phyloP scores from a whole-genome alignment of 371 early-diverging fungal genomes.

The Thermomucor indicae-seudaticae region DNA sequence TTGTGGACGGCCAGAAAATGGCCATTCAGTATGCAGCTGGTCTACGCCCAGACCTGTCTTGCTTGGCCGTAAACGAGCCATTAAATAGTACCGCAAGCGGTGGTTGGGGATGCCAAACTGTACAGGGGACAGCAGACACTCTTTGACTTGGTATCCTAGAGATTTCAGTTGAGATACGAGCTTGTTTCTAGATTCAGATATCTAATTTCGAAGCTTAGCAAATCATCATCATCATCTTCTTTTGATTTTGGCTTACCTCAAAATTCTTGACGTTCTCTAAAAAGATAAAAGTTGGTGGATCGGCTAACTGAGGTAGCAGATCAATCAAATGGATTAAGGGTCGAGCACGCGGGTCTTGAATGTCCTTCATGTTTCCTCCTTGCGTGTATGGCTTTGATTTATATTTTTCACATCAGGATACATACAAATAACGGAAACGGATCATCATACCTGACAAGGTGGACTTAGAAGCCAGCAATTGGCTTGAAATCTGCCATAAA shows the following conservation, averaged over 20 bases:
- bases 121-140: constrained; percentile 60
- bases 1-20: constrained; percentile 34
- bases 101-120: constrained; percentile 72
- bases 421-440: too few relatives aligned
- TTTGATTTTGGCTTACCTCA: constrained; percentile 40
- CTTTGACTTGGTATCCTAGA: constrained; percentile 63
- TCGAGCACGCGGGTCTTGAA: constrained; percentile 63
- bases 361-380: constrained; percentile 62
- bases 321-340: constrained; percentile 60
- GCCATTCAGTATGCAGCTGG: constrained; percentile 48
- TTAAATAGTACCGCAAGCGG: constrained; percentile 63
- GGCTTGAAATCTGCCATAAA: constrained; percentile 50
- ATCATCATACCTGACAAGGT: constrained; percentile 77
- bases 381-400: constrained; percentile 66
- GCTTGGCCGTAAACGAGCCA: constrained; percentile 48
- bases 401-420: too few relatives aligned
- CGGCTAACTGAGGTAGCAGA: constrained; percentile 45
- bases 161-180: constrained; percentile 52
- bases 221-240: background rate
- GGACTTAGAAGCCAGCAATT: constrained; percentile 80
- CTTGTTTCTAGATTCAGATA: constrained; percentile 53
- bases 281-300: constrained; percentile 54
- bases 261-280: constrained; percentile 79
- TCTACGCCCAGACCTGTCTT: background rate
- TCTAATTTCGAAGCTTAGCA: constrained; percentile 15